A percentile compares a stretch with the other conserved stretches of the same genome.
Evolutionary conservation across 2,329 filamentous ascomycete species (phyloP).

Genomic region (Zelopaecilomyces penicillatus): DNA sequence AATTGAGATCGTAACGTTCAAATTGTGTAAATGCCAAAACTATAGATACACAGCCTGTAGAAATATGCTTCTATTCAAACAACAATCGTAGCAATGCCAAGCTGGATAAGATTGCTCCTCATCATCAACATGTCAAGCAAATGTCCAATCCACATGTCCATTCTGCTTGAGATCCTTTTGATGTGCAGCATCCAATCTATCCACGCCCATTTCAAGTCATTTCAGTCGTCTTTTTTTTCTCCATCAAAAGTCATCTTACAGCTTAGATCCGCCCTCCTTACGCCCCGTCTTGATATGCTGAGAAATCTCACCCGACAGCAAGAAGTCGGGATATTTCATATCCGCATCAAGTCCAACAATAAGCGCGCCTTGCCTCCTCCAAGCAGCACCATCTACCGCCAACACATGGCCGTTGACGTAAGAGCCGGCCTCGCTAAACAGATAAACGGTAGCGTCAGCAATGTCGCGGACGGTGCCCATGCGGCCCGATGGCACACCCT

Average conservation of each 20-base stretch:
- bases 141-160: no score
- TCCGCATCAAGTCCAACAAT: slow-evolving; percentile 37
- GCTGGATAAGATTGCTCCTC: no score
- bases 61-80: no score
- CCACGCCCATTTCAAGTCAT: not conserved
- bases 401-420: slow-evolving; percentile 79
- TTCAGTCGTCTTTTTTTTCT: not conserved
- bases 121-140: no score
- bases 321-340: slow-evolving; percentile 46
- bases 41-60: no score
- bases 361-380: slow-evolving; percentile 42
- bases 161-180: no score
- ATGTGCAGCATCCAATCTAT: not conserved
- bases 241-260: slow-evolving; percentile 18
- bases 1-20: no score
- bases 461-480: slow-evolving; percentile 79
- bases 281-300: slow-evolving; percentile 24
- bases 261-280: slow-evolving; percentile 30
- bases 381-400: slow-evolving; percentile 60
- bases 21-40: no score
- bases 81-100: no score
- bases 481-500: slow-evolving; percentile 61
- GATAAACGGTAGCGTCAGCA: slow-evolving; percentile 80
- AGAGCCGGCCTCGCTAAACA: slow-evolving; percentile 79
- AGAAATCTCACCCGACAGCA: slow-evolving; percentile 27